A percentile compares a stretch with the other conserved stretches of the same genome.
Evolutionary conservation across 2,329 filamentous ascomycete species (phyloP).

Genomic region (Furcasterigmium furcatum): DNA sequence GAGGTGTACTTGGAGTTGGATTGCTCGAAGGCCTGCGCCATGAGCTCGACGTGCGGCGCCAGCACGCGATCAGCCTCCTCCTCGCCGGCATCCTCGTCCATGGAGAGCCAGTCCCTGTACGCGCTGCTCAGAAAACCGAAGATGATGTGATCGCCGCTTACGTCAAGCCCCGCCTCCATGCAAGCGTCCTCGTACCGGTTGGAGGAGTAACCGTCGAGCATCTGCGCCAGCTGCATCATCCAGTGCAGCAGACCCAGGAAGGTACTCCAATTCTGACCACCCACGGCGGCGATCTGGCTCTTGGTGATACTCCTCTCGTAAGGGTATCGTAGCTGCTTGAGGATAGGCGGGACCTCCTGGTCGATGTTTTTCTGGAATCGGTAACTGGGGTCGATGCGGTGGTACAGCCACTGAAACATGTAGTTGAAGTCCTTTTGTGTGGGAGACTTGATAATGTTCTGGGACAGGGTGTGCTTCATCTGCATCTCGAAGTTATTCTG

Average conservation of each 20-base stretch:
- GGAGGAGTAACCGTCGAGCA: slow-evolving; percentile 79
- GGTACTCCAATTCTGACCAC: slow-evolving; percentile 94
- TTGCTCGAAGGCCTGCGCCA: slow-evolving; percentile 83
- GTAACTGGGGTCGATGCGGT: slow-evolving; percentile 90
- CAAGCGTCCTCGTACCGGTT: slow-evolving; percentile 89
- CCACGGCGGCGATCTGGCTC: slow-evolving; percentile 90
- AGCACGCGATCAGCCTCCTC: slow-evolving; percentile 79
- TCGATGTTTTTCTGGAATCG: slow-evolving; percentile 93
- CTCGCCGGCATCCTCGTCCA: slow-evolving; percentile 84
- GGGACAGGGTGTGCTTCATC: slow-evolving; percentile 90
- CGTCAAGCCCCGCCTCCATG: slow-evolving; percentile 81
- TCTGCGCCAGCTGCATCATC: slow-evolving; percentile 97
- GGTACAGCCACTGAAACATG: slow-evolving; percentile 98
- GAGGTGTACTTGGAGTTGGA: slow-evolving; percentile 82
- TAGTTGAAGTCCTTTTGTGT: slow-evolving; percentile 98
- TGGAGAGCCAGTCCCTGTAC: slow-evolving; percentile 90
- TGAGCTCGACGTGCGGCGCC: slow-evolving; percentile 78
- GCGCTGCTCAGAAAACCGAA: slow-evolving; percentile 88
- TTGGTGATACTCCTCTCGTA: slow-evolving; percentile 96
- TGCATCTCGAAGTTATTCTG: slow-evolving; percentile 97
- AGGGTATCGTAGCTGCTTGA: slow-evolving; percentile 92
- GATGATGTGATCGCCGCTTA: slow-evolving; percentile 86
- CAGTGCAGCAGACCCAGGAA: slow-evolving; percentile 93
- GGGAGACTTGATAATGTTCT: slow-evolving; percentile 87
- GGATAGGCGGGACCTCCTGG: slow-evolving; percentile 85